phyloP scores from a whole-genome alignment of 164 flowering plant species.

The Magnolia changhungtana region DNA sequence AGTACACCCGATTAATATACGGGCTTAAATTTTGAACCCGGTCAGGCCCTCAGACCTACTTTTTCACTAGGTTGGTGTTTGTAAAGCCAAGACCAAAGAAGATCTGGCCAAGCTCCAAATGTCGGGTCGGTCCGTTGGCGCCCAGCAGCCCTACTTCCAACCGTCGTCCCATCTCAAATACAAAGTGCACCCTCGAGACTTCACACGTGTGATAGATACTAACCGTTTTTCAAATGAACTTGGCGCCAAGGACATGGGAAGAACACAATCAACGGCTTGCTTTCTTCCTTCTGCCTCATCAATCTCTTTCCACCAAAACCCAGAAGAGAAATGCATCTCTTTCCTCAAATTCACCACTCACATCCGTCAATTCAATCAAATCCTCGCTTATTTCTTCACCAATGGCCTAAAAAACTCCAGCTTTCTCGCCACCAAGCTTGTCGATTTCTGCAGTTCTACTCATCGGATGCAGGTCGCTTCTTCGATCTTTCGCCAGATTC shows the following conservation, averaged over 20 bases:
- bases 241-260: conserved; percentile 3
- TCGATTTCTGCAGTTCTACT: conserved; percentile 19
- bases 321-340: conserved; percentile 45
- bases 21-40: too few species aligned
- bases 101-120: too few species aligned
- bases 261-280: neutral
- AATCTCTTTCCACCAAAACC: neutral
- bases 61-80: too few species aligned
- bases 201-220: too few species aligned
- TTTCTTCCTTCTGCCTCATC: conserved; percentile 3
- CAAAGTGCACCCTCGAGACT: too few species aligned
- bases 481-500: conserved; percentile 21
- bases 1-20: too few species aligned
- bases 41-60: too few species aligned
- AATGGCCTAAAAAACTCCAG: conserved; percentile 17
- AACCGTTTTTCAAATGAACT: neutral
- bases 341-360: conserved; percentile 26
- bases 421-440: conserved; percentile 18
- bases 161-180: too few species aligned
- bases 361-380: conserved; percentile 18
- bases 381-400: conserved; percentile 18
- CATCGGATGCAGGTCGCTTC: conserved; percentile 14
- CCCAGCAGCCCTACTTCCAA: too few species aligned
- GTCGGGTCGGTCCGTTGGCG: too few species aligned
- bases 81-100: too few species aligned